Percentiles rank a stretch among this genome's conserved stretches.
Evolutionary conservation across 371 early-diverging fungal genomes (phyloP).

Genomic region (Lichtheimia ramosa): DNA sequence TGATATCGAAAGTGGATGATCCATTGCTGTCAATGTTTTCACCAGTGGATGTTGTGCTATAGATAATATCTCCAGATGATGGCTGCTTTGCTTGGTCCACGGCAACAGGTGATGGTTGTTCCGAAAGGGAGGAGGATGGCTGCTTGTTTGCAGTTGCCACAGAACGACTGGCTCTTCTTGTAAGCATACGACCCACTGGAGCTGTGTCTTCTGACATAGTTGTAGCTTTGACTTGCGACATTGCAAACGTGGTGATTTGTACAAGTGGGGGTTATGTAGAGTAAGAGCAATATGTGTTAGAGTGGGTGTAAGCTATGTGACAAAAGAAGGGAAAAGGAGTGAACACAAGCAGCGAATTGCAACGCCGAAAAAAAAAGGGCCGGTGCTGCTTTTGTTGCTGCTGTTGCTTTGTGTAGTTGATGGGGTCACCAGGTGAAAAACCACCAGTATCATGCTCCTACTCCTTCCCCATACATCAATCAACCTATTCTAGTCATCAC

Average conservation of each 20-base stretch:
- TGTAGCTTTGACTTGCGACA: conserved; percentile 1
- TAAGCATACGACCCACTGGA: conserved; percentile 11
- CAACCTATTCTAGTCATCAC: no score
- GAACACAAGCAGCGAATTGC: conserved; percentile 1
- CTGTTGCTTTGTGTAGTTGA: neutral
- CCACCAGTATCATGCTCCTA: neutral
- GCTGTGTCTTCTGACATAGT: neutral
- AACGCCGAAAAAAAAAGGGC: conserved; percentile 1
- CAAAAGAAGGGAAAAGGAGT: conserved; percentile 1
- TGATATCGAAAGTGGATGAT: neutral
- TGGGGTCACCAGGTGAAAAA: neutral
- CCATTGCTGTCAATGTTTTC: neutral
- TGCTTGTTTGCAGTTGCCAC: conserved; percentile 2
- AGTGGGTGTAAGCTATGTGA: neutral
- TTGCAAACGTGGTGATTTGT: neutral
- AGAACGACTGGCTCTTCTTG: conserved; percentile 18
- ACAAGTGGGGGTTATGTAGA: neutral
- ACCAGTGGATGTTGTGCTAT: neutral
- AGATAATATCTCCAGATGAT: neutral
- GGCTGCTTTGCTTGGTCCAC: neutral
- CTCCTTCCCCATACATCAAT: no score
- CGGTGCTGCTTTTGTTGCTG: conserved; percentile 1
- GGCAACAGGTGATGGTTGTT: neutral
- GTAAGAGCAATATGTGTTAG: neutral
- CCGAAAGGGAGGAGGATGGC: neutral